Base-by-base conservation (phyloP, 192 early-diverging fungal species). In the Spizellomyces punctatus region DNA sequence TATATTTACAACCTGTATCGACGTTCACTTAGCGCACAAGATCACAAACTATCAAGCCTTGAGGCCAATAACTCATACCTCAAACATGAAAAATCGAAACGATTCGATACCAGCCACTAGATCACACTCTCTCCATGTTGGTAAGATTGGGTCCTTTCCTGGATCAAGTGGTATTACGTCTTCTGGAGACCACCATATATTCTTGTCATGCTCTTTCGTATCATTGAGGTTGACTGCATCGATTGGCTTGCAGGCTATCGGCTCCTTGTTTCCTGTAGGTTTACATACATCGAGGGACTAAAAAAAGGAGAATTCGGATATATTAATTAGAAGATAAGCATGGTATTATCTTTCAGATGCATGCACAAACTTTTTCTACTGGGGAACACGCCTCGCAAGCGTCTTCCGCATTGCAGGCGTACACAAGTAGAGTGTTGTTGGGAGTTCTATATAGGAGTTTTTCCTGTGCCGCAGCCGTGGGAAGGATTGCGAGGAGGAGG, bases 1-100 rank as follows among this genome's bases (percentile, higher is more conserved):
- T 41, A 66, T 46, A 48, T 66, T 66, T 6, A 50, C 16, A n/a
- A 54, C 17, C 50, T 54, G 17, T 54, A 54, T 19, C 2, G 17
- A 54, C 50, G 14, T 4, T n/a, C 50, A 12, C 50, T 12, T 54
- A n/a, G 17, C 10, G 9, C 50, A n/a, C 17, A n/a, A 2, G 50
- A n/a, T 12, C 50, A n/a, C 14, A 19, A 54, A 19, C 12, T 12
- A 4, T 54, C 17, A 54, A 54, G 17, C 4, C 12, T 54, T 54
- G 50, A 54, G 50, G 17, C 50, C 50, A 36, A 36, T 36, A 36
- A 36, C 3, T 36, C 27, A 36, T 21, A 66, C 64, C 64, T 66
- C 46, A 49, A 66, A 66, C 17, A 66, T 50, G 48, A 66, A 66
- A 66, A 66, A 66, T 14, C 46, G 41, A 22, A 46, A 49, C n/a